Conservation (phyloP, 768 basidiomycete genomes). For the Hygrophoropsis aurantiaca region DNA sequence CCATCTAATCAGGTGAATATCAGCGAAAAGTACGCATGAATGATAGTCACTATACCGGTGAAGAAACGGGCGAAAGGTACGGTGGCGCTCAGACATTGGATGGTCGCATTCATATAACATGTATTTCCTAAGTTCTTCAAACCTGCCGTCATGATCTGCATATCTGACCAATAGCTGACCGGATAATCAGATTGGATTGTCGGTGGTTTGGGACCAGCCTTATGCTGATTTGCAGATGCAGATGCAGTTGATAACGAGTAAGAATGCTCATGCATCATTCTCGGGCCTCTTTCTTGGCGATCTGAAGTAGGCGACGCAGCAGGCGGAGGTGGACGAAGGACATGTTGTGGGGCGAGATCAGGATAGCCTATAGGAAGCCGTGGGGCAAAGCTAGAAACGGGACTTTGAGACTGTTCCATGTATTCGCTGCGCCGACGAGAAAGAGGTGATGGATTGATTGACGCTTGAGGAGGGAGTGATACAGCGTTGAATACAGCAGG, state of each 20-base stretch:
- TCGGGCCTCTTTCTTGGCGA: conserved; percentile 72
- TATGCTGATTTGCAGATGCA: conserved; percentile 14
- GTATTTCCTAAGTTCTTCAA: conserved; percentile 96
- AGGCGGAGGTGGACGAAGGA: conserved; percentile 77
- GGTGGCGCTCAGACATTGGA: conserved; percentile 95
- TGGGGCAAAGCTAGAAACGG: conserved; percentile 44
- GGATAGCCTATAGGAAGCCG: conserved; percentile 80
- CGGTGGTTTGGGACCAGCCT: conserved; percentile 54
- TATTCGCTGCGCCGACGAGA: conserved; percentile 76
- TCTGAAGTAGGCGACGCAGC: conserved; percentile 70
- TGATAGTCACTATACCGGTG: conserved; percentile 53
- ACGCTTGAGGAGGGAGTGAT: conserved; percentile 79
- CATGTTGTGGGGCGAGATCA: conserved; percentile 56
- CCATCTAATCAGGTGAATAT: conserved; percentile 50
- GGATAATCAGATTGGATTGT: conserved; percentile 76
- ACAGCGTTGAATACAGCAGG: conserved; percentile 38
- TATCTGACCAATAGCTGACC: conserved; percentile 81
- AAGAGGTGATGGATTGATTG: conserved; percentile 76
- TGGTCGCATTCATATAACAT: conserved; percentile 98
- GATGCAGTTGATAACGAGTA: conserved; percentile 24
- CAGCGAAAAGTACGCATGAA: conserved; percentile 2
- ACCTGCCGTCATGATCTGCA: conserved; percentile 77
- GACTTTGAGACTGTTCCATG: conserved; percentile 74
- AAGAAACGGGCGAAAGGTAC: conserved; percentile 94
- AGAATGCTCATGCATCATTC: conserved; percentile 40